Evolutionary conservation across 305 asterid species (phyloP).

Genomic region (Rubia peregrina): DNA sequence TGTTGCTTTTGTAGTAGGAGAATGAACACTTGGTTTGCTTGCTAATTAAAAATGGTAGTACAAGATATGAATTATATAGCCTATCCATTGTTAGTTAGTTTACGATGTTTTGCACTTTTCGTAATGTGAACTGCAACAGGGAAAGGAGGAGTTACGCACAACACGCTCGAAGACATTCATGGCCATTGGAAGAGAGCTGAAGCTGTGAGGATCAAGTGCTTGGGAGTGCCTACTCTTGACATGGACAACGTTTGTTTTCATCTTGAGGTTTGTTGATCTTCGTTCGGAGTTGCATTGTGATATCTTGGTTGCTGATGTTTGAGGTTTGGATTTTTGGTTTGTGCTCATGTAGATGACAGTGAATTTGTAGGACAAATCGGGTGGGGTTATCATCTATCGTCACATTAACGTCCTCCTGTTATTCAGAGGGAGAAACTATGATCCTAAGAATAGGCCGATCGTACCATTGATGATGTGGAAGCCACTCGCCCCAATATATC

Average conservation of each 20-base stretch:
- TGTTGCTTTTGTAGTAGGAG: background rate
- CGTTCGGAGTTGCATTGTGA: background rate
- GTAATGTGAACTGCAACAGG: conserved; percentile 27
- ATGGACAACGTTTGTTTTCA: conserved; percentile 85
- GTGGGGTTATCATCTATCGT: conserved; percentile 68
- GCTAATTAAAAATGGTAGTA: background rate
- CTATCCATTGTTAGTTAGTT: background rate
- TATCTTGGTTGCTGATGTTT: background rate
- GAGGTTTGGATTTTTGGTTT: conserved; percentile 11
- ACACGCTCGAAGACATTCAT: conserved; percentile 78
- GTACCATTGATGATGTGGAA: conserved; percentile 79
- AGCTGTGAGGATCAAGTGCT: conserved; percentile 76
- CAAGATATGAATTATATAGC: background rate
- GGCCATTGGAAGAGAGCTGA: conserved; percentile 81
- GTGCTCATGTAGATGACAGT: conserved; percentile 41
- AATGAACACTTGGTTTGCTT: background rate
- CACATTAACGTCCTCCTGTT: conserved; percentile 54
- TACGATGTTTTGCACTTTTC: background rate
- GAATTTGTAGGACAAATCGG: conserved; percentile 69
- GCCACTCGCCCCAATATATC: conserved; percentile 77
- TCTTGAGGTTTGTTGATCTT: conserved; percentile 57
- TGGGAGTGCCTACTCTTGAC: conserved; percentile 89
- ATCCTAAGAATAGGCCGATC: conserved; percentile 41
- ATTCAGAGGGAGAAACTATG: conserved; percentile 75
- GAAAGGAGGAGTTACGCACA: conserved; percentile 86